Base-by-base conservation (phyloP, 306 rosid genomes). In the Boehmeria nivea region DNA sequence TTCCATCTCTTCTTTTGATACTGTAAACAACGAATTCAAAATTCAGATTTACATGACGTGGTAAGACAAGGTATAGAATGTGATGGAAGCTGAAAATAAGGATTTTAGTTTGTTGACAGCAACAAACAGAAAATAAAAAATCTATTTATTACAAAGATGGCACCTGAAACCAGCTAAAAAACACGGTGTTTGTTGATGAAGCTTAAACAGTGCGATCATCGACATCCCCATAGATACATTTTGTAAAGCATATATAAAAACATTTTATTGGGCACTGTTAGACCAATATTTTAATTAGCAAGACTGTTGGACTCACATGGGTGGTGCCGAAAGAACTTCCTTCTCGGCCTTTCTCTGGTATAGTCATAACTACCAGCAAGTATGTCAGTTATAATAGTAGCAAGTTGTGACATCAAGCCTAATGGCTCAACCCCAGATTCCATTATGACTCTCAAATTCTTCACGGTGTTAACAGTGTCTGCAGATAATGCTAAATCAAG, bases 401-500 rank as follows among this genome's bases (percentile, higher is more conserved):
- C 96, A 34, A 93, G 95, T 66, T 93, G 99, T 57, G 99, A 85
- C 96, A 93, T 93, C 65, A 93, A 81, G 51, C 88, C 88, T 67
- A 87, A 65, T 53, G 99, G 96, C 63, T 93, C 99, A 38, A 93
- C 99, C 43, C 99, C 96, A 53, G 84, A 74, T 81, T 93, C 96
- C 87, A 93, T 93, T 64, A 93, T 85, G 65, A 76, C 76, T 69
- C 99, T 77, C 86, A 87, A 68, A 69, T 83, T 83, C 83, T 93
- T 93, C 65, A 93, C 96, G 0, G 99, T 93, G 69, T 93, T 87
- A 17, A 85, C 95, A 19, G 96, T 93, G 81, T 93, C 99, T 6
- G 99, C 96, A 14, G 96, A 93, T 47, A 93, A 70, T 34, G 99
- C 95, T 78, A 93, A 86, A 79, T 93, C 99, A 54, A 93, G 96